A percentile compares a stretch with the other conserved stretches of the same genome.
These are phyloP conservation scores for Dictyostelium brefeldianum DNA, from an alignment of 78 protist species.

Conservation along the genomic window DNA sequence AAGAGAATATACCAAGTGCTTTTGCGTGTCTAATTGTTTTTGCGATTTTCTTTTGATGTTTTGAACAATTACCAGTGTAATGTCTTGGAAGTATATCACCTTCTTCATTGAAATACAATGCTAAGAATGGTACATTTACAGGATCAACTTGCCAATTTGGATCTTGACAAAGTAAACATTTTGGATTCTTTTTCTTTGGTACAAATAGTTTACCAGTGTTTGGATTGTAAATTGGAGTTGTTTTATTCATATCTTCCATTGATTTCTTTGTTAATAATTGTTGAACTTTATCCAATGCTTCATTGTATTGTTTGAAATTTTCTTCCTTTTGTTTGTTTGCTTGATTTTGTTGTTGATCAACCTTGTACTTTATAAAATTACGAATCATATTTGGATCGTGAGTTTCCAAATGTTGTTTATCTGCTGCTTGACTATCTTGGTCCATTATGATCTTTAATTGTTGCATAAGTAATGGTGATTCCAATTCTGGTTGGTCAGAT, in stretches of 20 bases:
- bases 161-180: slow-evolving; percentile 58
- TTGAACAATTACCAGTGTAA: slow-evolving; percentile 61
- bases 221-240: background rate
- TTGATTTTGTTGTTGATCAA: background rate
- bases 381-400: background rate
- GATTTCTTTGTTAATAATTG: background rate
- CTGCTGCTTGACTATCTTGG: background rate
- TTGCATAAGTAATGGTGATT: background rate
- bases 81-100: slow-evolving; percentile 72
- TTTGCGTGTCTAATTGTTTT: slow-evolving; percentile 49
- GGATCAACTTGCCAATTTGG: slow-evolving; percentile 70
- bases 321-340: background rate
- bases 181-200: slow-evolving; percentile 48
- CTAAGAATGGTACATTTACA: slow-evolving; percentile 45
- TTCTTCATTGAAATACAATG: background rate
- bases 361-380: slow-evolving; percentile 13
- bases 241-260: background rate
- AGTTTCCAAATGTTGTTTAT: background rate
- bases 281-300: background rate
- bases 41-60: slow-evolving; percentile 73
- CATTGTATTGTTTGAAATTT: background rate
- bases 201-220: slow-evolving; percentile 46
- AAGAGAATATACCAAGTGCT: slow-evolving; percentile 34
- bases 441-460: background rate
- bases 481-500: background rate